phyloP scores from a whole-genome alignment of 495 filamentous ascomycete genomes.

The Rhizodiscina lignyota region DNA sequence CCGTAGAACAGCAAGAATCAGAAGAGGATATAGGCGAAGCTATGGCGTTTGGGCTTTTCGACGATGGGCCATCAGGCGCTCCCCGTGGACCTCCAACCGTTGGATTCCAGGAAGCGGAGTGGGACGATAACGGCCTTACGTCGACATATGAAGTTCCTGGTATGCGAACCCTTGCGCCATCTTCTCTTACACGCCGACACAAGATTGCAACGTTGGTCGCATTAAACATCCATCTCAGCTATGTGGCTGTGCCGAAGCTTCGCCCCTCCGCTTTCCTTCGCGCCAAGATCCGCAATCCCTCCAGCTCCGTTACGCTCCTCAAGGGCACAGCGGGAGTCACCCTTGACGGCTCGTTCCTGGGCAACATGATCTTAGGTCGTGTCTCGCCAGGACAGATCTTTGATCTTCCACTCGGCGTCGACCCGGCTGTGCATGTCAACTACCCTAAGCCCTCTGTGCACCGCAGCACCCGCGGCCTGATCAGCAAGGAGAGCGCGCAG shows the following conservation, averaged over 20 bases:
- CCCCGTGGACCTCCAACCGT: too few species aligned
- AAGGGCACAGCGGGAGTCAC: conserved; percentile 44
- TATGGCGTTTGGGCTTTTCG: neutral
- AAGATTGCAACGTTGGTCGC: conserved; percentile 14
- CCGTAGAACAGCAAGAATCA: too few species aligned
- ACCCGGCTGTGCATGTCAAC: conserved; percentile 40
- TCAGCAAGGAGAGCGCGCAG: conserved; percentile 39
- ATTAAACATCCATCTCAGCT: conserved; percentile 26
- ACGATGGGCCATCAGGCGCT: neutral
- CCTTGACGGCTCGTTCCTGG: conserved; percentile 53
- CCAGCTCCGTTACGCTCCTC: conserved; percentile 36
- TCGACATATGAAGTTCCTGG: conserved; percentile 46
- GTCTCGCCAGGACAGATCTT: conserved; percentile 45
- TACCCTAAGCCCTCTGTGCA: conserved; percentile 47
- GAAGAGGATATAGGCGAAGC: too few species aligned
- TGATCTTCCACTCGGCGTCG: conserved; percentile 45
- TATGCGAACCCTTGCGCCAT: conserved; percentile 29
- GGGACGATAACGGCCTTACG: conserved; percentile 32
- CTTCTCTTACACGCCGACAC: conserved; percentile 25
- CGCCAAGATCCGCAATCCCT: conserved; percentile 42
- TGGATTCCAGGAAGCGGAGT: conserved; percentile 11
- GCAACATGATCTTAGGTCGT: conserved; percentile 37
- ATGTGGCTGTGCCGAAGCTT: conserved; percentile 49
- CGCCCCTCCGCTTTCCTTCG: conserved; percentile 49
- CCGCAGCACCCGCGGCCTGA: conserved; percentile 31